Evolutionary conservation across 2,329 filamentous ascomycete genomes (phyloP).

Genomic region (Zymoseptoria pseudotritici): DNA sequence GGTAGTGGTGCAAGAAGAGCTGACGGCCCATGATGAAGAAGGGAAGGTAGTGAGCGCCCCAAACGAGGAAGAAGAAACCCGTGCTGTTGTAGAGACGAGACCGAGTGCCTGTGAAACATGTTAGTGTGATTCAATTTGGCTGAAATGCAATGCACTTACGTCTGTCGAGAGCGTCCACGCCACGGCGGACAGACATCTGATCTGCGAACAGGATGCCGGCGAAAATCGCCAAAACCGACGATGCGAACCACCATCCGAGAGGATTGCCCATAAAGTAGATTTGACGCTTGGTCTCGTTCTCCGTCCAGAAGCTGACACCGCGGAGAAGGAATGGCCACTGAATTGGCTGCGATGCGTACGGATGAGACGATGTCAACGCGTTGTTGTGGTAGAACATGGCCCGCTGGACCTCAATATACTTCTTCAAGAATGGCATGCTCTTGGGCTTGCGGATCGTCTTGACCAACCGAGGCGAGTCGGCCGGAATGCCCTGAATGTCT

Average conservation of each 20-base stretch:
- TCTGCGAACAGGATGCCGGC: slow-evolving; percentile 87
- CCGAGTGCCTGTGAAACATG: slow-evolving; percentile 60
- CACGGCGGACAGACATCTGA: slow-evolving; percentile 85
- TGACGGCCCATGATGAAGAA: slow-evolving; percentile 98
- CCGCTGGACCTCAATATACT: slow-evolving; percentile 93
- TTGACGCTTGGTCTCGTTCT: slow-evolving; percentile 87
- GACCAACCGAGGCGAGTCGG: slow-evolving; percentile 63
- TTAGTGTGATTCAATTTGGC: neutral
- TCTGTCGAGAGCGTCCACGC: slow-evolving; percentile 84
- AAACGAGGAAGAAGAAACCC: slow-evolving; percentile 97
- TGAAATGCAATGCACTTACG: slow-evolving; percentile 54
- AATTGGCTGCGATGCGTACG: slow-evolving; percentile 89
- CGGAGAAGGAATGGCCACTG: slow-evolving; percentile 97
- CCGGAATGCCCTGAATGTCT: slow-evolving; percentile 72
- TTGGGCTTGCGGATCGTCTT: slow-evolving; percentile 76
- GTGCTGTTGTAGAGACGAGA: slow-evolving; percentile 96
- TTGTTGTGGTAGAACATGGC: slow-evolving; percentile 99
- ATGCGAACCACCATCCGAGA: slow-evolving; percentile 93
- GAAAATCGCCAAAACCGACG: slow-evolving; percentile 86
- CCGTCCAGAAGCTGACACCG: slow-evolving; percentile 98
- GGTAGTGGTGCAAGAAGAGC: slow-evolving; percentile 95
- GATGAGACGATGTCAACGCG: slow-evolving; percentile 91
- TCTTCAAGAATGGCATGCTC: slow-evolving; percentile 76
- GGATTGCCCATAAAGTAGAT: slow-evolving; percentile 99
- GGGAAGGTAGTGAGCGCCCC: slow-evolving; percentile 94